Percentiles rank a stretch among this genome's conserved stretches.
Evolutionary conservation across 257 asterid genomes (phyloP).

Genomic region (Parsonsia alboflavescens): DNA sequence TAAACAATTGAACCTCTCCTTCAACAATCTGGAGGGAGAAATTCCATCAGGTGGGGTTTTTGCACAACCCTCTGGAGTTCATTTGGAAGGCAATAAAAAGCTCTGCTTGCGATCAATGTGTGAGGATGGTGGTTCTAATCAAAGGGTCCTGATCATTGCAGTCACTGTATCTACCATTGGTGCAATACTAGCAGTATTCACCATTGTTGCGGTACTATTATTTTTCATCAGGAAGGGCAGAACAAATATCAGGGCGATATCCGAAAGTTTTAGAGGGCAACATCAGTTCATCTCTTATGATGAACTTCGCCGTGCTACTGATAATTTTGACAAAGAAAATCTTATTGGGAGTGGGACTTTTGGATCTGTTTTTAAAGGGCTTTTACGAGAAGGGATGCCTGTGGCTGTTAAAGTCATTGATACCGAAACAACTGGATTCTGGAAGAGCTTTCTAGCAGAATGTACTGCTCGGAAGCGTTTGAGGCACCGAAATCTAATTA

Average conservation of each 20-base stretch:
- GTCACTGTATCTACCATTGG: background rate
- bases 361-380: conserved; percentile 51
- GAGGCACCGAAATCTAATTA: conserved; percentile 57
- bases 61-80: conserved; percentile 30
- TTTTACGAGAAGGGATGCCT: conserved; percentile 20
- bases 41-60: conserved; percentile 44
- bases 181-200: conserved; percentile 8
- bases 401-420: conserved; percentile 55
- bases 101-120: conserved; percentile 35
- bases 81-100: conserved; percentile 38
- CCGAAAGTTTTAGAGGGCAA: conserved; percentile 20
- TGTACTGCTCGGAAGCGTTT: conserved; percentile 44
- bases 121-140: background rate
- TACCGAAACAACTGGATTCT: conserved; percentile 14
- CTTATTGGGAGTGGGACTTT: conserved; percentile 48
- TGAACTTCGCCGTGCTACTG: conserved; percentile 49
- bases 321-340: conserved; percentile 38
- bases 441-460: conserved; percentile 41
- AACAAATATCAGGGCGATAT: background rate
- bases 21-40: conserved; percentile 45
- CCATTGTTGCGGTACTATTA: conserved; percentile 20
- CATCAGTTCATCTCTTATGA: conserved; percentile 39
- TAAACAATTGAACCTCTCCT: conserved; percentile 44
- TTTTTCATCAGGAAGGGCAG: conserved; percentile 18
- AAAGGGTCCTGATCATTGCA: conserved; percentile 8